Evolutionary conservation across 257 asterid genomes (phyloP).

Genomic region (Fraxinus cuspidata): DNA sequence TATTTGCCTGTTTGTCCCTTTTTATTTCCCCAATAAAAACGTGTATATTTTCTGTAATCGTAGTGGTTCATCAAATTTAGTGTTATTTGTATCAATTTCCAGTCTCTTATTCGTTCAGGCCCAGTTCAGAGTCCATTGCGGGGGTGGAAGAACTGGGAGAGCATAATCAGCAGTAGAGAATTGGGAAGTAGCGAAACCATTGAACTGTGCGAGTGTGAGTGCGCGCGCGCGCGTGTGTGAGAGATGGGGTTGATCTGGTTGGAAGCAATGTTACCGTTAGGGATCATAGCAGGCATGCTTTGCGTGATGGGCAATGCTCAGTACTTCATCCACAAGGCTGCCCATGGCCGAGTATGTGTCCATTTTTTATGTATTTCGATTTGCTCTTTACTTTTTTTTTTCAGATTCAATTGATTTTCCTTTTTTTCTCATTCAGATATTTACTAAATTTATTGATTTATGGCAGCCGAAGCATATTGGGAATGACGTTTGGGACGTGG

Average conservation of each 20-base stretch:
- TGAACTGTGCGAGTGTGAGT: too few relatives aligned
- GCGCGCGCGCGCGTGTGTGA: too few relatives aligned
- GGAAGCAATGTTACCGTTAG: constrained; percentile 84
- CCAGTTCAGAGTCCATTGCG: too few relatives aligned
- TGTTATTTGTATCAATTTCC: too few relatives aligned
- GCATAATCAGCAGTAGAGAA: too few relatives aligned
- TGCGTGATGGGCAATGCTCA: constrained; percentile 95
- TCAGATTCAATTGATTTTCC: not conserved
- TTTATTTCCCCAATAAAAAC: too few relatives aligned
- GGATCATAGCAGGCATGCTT: constrained; percentile 90
- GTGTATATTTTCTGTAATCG: too few relatives aligned
- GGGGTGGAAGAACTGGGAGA: too few relatives aligned
- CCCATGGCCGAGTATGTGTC: constrained; percentile 81
- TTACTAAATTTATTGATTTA: not conserved
- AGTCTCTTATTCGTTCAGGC: too few relatives aligned
- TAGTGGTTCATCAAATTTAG: too few relatives aligned
- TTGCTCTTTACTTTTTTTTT: not conserved
- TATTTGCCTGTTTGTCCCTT: too few relatives aligned
- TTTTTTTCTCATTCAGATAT: not conserved
- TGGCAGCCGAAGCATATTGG: constrained; percentile 94
- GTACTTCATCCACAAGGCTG: constrained; percentile 80
- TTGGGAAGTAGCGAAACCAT: too few relatives aligned
- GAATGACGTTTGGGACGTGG: constrained; percentile 79
- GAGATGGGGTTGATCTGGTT: constrained; percentile 38
- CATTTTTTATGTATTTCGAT: not conserved